Conservation (phyloP, 345 rosid species). For the Triadica sebifera region DNA sequence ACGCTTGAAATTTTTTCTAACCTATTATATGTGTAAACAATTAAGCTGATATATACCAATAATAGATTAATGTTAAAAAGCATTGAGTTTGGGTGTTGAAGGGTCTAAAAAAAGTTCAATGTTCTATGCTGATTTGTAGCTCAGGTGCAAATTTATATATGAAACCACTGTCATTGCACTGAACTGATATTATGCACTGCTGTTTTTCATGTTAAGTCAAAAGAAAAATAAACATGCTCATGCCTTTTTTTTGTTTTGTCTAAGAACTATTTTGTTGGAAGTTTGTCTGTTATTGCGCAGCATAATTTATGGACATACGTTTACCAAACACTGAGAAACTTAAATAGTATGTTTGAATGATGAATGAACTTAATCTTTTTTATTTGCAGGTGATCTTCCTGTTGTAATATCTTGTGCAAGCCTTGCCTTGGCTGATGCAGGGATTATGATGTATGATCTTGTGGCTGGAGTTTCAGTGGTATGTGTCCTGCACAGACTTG, state of each 20-base stretch:
- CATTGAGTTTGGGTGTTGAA: no score
- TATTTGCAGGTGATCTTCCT: slow-evolving; percentile 76
- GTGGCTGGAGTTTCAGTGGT: slow-evolving; percentile 93
- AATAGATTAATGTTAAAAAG: no score
- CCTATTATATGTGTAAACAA: no score
- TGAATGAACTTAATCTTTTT: not conserved
- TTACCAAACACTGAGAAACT: not conserved
- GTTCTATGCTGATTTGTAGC: not conserved
- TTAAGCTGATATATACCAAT: no score
- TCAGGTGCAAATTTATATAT: not conserved
- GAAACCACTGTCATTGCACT: not conserved
- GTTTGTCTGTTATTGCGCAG: not conserved
- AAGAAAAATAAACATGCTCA: not conserved
- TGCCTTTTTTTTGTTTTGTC: not conserved
- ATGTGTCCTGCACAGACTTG: slow-evolving; percentile 21
- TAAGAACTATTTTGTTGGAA: not conserved
- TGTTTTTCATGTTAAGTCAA: not conserved
- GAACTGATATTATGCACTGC: not conserved
- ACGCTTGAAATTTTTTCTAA: no score
- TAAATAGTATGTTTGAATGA: not conserved
- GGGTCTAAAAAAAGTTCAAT: no score
- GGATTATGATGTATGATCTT: slow-evolving; percentile 94
- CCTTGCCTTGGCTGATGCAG: slow-evolving; percentile 96
- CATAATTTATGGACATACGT: not conserved
- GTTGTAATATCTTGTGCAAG: slow-evolving; percentile 89